phyloP scores from a whole-genome alignment of 2,329 filamentous ascomycete genomes.

The Seiridium cupressi region DNA sequence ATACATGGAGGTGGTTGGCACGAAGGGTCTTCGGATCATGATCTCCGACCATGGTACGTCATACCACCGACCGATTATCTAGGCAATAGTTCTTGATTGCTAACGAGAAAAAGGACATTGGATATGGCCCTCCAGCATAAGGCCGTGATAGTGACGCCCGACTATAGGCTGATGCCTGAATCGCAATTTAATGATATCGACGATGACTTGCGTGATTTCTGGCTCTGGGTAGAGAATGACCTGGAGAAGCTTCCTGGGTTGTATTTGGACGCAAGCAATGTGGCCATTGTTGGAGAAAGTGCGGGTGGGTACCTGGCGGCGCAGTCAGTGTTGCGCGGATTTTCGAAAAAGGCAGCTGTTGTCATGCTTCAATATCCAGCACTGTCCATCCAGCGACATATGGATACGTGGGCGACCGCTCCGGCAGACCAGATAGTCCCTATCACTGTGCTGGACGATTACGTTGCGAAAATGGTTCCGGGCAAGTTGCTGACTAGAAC shows the following conservation, averaged over 20 bases:
- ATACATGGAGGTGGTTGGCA: constrained; percentile 7
- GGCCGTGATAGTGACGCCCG: constrained; percentile 29
- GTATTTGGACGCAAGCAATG: not conserved
- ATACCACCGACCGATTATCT: not conserved
- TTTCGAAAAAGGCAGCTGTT: not conserved
- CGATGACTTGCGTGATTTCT: constrained; percentile 11
- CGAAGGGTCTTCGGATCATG: not conserved
- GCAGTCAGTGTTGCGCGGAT: constrained; percentile 4
- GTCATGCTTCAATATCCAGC: constrained; percentile 9
- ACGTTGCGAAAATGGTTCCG: constrained; percentile 2
- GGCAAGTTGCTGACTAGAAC: not conserved
- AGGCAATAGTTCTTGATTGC: not conserved
- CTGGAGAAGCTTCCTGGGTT: not conserved
- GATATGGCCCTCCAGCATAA: constrained; percentile 1
- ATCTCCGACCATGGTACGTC: not conserved
- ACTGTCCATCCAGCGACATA: not conserved
- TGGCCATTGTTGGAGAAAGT: constrained; percentile 6
- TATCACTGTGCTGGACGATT: constrained; percentile 3
- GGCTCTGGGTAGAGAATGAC: constrained; percentile 9
- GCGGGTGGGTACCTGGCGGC: constrained; percentile 3
- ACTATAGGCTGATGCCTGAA: constrained; percentile 13
- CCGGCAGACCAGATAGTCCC: not conserved
- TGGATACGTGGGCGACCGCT: not conserved
- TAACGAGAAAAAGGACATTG: not conserved
- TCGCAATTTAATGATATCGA: constrained; percentile 5